A percentile compares a stretch with the other conserved stretches of the same genome.
Conservation (phyloP, 176 grass and related monocot genomes). For the Aegilops longissima region DNA sequence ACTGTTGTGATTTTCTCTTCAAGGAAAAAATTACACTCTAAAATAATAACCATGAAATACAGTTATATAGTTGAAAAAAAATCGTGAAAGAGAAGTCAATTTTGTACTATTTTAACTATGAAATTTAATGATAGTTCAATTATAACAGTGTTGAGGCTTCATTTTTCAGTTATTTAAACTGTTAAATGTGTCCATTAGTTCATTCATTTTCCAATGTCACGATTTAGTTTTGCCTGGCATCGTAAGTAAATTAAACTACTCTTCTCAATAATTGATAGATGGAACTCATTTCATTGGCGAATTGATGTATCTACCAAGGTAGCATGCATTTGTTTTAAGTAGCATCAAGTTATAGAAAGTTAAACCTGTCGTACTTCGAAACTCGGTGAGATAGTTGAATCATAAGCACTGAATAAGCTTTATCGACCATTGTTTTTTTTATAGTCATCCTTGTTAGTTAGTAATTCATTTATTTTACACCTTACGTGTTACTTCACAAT, state of each 20-base stretch:
- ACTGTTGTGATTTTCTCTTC: background rate
- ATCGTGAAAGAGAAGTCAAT: background rate
- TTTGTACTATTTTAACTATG: background rate
- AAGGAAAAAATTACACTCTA: background rate
- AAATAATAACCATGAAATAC: too few relatives aligned
- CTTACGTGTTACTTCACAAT: background rate
- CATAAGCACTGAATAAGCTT: background rate
- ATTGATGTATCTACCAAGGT: background rate
- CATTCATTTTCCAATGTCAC: background rate
- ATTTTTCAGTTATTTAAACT: background rate
- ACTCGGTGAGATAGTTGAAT: background rate
- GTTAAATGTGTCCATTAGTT: background rate
- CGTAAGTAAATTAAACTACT: too few relatives aligned
- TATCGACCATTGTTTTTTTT: background rate
- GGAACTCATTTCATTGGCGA: background rate
- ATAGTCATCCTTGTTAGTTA: background rate
- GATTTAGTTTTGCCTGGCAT: background rate
- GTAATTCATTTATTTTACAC: background rate
- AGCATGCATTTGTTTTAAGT: background rate
- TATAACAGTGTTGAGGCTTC: background rate
- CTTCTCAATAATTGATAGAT: too few relatives aligned
- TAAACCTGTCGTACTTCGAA: background rate
- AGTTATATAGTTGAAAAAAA: too few relatives aligned
- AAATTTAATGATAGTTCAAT: conserved; percentile 2
- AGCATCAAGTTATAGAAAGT: background rate